These are phyloP conservation scores for Aspergillus udagawae DNA, from an alignment of 2,329 filamentous ascomycete genomes.

Conservation along the genomic window DNA sequence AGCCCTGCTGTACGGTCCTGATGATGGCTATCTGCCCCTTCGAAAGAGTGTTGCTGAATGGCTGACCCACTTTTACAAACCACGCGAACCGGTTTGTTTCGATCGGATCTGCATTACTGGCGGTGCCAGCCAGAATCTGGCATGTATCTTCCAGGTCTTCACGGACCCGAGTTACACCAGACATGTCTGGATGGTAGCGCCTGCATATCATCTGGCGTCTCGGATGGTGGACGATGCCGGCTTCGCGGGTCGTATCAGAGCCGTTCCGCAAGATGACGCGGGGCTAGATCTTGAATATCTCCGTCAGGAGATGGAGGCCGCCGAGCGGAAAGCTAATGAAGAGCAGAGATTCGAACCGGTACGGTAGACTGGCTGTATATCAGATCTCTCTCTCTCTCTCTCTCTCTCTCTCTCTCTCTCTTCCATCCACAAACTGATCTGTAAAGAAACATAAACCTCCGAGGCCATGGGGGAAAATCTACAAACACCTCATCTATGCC, in stretches of 20 bases:
- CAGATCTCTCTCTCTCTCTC: background rate
- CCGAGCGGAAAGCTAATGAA: conserved; percentile 43
- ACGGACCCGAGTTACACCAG: conserved; percentile 73
- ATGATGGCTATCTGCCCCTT: conserved; percentile 68
- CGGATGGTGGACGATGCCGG: conserved; percentile 81
- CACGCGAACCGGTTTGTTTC: conserved; percentile 39
- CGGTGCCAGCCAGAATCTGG: conserved; percentile 79
- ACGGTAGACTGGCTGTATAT: conserved; percentile 18
- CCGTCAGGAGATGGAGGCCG: conserved; percentile 46
- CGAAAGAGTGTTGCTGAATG: conserved; percentile 66
- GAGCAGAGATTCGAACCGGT: conserved; percentile 43
- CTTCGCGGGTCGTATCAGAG: conserved; percentile 62
- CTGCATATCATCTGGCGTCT: conserved; percentile 80
- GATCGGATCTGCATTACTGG: conserved; percentile 75
- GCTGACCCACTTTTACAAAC: conserved; percentile 62
- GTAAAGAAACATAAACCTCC: conserved; percentile 53
- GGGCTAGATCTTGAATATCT: conserved; percentile 68
- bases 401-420: background rate
- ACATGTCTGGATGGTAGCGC: conserved; percentile 74
- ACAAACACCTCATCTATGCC: conserved; percentile 81
- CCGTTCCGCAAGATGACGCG: conserved; percentile 71
- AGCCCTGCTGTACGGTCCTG: conserved; percentile 75
- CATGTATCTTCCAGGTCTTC: conserved; percentile 71
- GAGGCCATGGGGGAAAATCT: conserved; percentile 67
- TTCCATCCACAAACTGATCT: conserved; percentile 1